Percentiles rank a stretch among this genome's conserved stretches.
These are phyloP conservation scores for Hypsizygus ulmarius DNA, from an alignment of 1,284 basidiomycete genomes.

Conservation along the genomic window DNA sequence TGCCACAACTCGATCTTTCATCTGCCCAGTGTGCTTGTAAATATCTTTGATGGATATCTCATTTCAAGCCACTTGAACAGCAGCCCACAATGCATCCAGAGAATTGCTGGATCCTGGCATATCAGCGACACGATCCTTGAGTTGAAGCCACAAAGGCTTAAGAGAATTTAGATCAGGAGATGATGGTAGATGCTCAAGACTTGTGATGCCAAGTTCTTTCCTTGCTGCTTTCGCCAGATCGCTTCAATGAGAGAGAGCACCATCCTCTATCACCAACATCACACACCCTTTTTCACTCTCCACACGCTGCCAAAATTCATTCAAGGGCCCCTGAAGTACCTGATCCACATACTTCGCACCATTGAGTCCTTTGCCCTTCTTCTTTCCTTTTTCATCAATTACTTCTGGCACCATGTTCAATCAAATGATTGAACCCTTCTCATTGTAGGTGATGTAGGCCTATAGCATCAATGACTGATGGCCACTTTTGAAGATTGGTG, in stretches of 20 bases:
- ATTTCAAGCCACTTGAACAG: slow-evolving; percentile 21
- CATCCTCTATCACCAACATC: not conserved
- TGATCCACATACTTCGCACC: not conserved
- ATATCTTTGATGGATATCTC: slow-evolving; percentile 19
- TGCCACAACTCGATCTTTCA: slow-evolving; percentile 23
- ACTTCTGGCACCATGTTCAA: too few relatives aligned
- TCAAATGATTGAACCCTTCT: not conserved
- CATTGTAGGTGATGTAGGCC: not conserved
- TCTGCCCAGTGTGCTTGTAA: slow-evolving; percentile 21
- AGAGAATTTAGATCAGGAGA: slow-evolving; percentile 24
- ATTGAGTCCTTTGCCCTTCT: not conserved
- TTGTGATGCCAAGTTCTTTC: slow-evolving; percentile 8
- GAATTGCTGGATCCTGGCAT: slow-evolving; percentile 14
- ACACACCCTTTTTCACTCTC: not conserved
- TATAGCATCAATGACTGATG: not conserved
- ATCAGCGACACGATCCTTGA: slow-evolving; percentile 19
- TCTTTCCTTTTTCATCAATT: not conserved
- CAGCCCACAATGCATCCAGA: slow-evolving; percentile 18
- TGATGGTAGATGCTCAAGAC: slow-evolving; percentile 14
- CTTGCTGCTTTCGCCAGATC: not conserved
- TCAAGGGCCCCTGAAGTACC: not conserved
- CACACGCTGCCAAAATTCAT: not conserved
- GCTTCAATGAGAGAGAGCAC: not conserved
- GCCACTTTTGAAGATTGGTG: not conserved
- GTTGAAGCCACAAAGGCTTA: slow-evolving; percentile 23